Evolutionary conservation across 1,284 basidiomycete species (phyloP).

Genomic region (Sporisorium exsertum): DNA sequence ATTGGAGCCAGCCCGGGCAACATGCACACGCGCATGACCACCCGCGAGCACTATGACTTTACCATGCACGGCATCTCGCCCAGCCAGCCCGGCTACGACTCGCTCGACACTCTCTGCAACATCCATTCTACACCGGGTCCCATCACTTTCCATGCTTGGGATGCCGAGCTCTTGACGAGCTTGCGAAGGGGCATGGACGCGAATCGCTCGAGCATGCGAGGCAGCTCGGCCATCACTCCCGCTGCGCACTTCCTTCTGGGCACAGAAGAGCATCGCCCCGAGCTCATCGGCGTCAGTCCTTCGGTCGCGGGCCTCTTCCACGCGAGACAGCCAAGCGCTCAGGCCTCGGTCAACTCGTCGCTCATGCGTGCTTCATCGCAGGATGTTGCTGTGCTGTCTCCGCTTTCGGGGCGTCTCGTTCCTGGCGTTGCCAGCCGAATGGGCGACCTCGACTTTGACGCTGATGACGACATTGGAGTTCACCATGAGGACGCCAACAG

Average conservation of each 20-base stretch:
- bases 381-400: conserved; percentile 46
- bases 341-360: conserved; percentile 36
- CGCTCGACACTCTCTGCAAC: conserved; percentile 48
- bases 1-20: conserved; percentile 44
- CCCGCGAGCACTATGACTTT: conserved; percentile 61
- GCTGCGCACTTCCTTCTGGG: conserved; percentile 35
- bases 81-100: conserved; percentile 39
- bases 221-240: conserved; percentile 27
- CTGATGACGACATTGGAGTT: conserved; percentile 35
- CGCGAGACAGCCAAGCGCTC: conserved; percentile 36
- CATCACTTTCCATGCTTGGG: conserved; percentile 48
- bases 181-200: conserved; percentile 34
- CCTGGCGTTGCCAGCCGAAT: conserved; percentile 37
- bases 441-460: conserved; percentile 51
- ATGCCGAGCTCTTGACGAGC: conserved; percentile 45
- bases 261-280: conserved; percentile 39
- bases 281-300: conserved; percentile 51
- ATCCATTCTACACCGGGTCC: conserved; percentile 46
- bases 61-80: conserved; percentile 60
- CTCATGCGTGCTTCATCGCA: conserved; percentile 45
- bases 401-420: conserved; percentile 46
- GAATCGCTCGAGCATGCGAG: conserved; percentile 24
- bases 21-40: conserved; percentile 55
- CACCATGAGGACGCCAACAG: conserved; percentile 20
- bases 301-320: conserved; percentile 47